Evolutionary conservation across 768 basidiomycete genomes (phyloP).

Genomic region (Suillus placidus): DNA sequence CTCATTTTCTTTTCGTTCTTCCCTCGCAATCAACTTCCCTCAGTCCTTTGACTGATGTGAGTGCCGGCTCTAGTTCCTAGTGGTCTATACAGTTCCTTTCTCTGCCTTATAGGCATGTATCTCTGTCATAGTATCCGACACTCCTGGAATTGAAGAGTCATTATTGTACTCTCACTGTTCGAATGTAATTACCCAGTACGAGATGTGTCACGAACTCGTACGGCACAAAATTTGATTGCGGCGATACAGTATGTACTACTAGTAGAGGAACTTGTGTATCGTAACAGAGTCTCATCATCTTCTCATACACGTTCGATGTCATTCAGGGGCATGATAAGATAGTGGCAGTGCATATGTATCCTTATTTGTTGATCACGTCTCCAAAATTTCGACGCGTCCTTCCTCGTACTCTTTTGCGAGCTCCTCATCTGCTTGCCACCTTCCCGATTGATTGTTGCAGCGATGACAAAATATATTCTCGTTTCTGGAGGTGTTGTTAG

Average conservation of each 20-base stretch:
- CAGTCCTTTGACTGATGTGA: background rate
- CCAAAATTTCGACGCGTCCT: constrained; percentile 21
- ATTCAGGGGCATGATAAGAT: background rate
- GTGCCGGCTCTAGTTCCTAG: background rate
- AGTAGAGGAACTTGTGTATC: constrained; percentile 35
- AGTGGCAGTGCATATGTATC: constrained; percentile 13
- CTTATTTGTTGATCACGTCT: constrained; percentile 11
- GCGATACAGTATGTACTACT: constrained; percentile 25
- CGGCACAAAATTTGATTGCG: constrained; percentile 59
- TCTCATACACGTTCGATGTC: background rate
- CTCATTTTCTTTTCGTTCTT: background rate
- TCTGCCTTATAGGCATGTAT: background rate
- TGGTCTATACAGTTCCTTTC: background rate
- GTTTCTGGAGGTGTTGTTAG: constrained; percentile 98
- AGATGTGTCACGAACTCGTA: constrained; percentile 44
- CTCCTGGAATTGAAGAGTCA: no score
- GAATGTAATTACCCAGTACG: background rate
- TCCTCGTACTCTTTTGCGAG: constrained; percentile 14
- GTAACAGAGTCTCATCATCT: constrained; percentile 7
- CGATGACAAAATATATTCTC: constrained; percentile 94
- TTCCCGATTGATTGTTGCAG: constrained; percentile 15
- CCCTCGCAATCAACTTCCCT: background rate
- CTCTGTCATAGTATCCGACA: no score
- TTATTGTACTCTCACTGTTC: background rate
- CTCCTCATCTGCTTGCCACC: constrained; percentile 14